Evolutionary conservation across 2,329 filamentous ascomycete species (phyloP).

Genomic region (Exserohilum turcica): DNA sequence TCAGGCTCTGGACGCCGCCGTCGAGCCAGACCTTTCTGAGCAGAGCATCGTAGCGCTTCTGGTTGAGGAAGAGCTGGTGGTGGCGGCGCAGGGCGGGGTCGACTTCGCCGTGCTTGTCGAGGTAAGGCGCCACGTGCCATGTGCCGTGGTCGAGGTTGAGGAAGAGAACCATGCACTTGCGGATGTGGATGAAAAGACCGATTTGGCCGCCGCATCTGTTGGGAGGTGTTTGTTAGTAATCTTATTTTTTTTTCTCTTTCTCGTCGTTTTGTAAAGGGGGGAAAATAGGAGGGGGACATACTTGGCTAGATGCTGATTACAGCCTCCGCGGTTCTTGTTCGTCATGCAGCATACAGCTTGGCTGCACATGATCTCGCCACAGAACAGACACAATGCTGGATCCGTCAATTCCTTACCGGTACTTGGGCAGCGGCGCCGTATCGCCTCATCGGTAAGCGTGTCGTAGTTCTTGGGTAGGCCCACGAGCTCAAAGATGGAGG

Average conservation of each 20-base stretch:
- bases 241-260: neutral
- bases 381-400: constrained; percentile 90
- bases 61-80: constrained; percentile 88
- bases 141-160: constrained; percentile 81
- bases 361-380: constrained; percentile 94
- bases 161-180: constrained; percentile 92
- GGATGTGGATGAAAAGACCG: constrained; percentile 94
- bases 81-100: constrained; percentile 86
- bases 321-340: constrained; percentile 63
- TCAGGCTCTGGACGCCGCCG: constrained; percentile 85
- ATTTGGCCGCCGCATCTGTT: constrained; percentile 82
- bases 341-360: constrained; percentile 90
- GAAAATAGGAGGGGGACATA: constrained; percentile 54
- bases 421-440: constrained; percentile 79
- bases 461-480: constrained; percentile 93
- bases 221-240: neutral
- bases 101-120: constrained; percentile 94
- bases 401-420: constrained; percentile 91
- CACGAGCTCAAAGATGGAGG: constrained; percentile 90
- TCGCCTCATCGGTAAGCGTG: constrained; percentile 87
- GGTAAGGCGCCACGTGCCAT: constrained; percentile 86
- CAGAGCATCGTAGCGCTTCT: constrained; percentile 89
- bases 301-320: constrained; percentile 87
- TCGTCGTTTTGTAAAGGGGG: constrained; percentile 26
- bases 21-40: constrained; percentile 84